phyloP scores from a whole-genome alignment of 768 basidiomycete species.

The Rhizopogon salebrosus region DNA sequence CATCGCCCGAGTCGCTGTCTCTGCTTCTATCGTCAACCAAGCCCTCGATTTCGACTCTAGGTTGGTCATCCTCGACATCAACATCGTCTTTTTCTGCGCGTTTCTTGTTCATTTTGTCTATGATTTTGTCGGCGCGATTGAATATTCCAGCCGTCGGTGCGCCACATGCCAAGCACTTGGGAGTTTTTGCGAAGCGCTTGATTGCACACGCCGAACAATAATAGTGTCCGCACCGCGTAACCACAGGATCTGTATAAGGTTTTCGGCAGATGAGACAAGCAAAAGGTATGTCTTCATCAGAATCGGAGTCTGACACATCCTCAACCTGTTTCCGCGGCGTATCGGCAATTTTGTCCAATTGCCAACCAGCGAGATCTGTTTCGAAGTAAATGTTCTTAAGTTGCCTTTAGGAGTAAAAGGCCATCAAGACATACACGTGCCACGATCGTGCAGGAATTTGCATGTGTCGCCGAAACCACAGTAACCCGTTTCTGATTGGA shows the following conservation, averaged over 20 bases:
- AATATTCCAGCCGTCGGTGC: constrained; percentile 93
- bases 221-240: constrained; percentile 95
- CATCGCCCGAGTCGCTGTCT: constrained; percentile 22
- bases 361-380: constrained; percentile 97
- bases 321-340: constrained; percentile 59
- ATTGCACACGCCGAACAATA: constrained; percentile 95
- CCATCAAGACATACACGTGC: constrained; percentile 64
- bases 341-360: constrained; percentile 89
- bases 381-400: constrained; percentile 9
- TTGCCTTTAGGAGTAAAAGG: constrained; percentile 1
- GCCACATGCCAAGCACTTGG: constrained; percentile 93
- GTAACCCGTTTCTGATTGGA: constrained; percentile 82
- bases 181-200: constrained; percentile 89
- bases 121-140: constrained; percentile 90
- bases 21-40: constrained; percentile 26
- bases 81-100: constrained; percentile 49
- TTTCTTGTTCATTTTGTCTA: constrained; percentile 80
- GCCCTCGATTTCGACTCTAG: constrained; percentile 65
- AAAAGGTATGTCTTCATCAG: constrained; percentile 89
- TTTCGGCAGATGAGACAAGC: constrained; percentile 98
- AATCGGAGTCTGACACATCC: constrained; percentile 62
- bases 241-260: constrained; percentile 90
- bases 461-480: constrained; percentile 99
- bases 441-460: constrained; percentile 98
- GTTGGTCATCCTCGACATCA: constrained; percentile 38